phyloP scores from a whole-genome alignment of 768 basidiomycete genomes.

The Ramaria sp. region DNA sequence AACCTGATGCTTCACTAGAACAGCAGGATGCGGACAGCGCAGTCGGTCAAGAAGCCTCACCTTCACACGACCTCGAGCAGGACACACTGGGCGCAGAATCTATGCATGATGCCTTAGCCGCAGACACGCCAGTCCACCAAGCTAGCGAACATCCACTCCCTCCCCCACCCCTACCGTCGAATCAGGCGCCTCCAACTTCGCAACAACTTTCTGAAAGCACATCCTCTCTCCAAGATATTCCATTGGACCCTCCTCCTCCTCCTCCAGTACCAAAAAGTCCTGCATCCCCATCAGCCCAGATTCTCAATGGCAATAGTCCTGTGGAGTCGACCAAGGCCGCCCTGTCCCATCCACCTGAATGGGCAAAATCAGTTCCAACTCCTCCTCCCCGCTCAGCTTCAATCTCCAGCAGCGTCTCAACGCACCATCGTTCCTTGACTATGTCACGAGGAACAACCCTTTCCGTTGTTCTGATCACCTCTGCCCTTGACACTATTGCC shows the following conservation, averaged over 20 bases:
- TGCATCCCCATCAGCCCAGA: background rate
- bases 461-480: slow-evolving; percentile 70
- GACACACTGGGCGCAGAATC: background rate
- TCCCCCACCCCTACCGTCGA: background rate
- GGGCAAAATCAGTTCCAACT: background rate
- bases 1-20: background rate
- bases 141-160: background rate
- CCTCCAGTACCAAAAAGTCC: slow-evolving; percentile 8
- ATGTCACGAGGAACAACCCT: slow-evolving; percentile 55
- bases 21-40: background rate
- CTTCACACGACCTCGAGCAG: background rate
- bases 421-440: slow-evolving; percentile 25
- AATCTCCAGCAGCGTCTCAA: background rate
- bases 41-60: background rate
- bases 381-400: slow-evolving; percentile 7
- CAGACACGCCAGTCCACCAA: background rate
- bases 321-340: background rate
- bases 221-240: slow-evolving; percentile 6
- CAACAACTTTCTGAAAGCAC: background rate
- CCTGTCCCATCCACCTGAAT: background rate
- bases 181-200: background rate
- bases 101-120: background rate
- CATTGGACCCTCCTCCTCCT: slow-evolving; percentile 6
- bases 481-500: slow-evolving; percentile 78
- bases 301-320: background rate